Evolutionary conservation across 805 yeast genomes (phyloP).

Genomic region (Candida ortonii): DNA sequence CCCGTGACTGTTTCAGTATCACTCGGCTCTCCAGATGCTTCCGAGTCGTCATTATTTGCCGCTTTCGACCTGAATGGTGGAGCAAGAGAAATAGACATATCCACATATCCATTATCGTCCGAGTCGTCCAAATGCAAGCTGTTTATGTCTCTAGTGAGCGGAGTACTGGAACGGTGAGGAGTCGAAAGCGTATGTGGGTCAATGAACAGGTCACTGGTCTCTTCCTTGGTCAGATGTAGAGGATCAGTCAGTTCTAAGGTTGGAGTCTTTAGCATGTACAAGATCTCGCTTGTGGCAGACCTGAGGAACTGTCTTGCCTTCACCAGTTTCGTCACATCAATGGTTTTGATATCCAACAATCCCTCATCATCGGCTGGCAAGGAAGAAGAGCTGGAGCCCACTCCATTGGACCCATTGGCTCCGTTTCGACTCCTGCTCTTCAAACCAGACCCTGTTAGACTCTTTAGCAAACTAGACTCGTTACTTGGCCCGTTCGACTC

Average conservation of each 20-base stretch:
- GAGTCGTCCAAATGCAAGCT: slow-evolving; percentile 6
- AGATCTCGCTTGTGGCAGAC: slow-evolving; percentile 36
- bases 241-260: slow-evolving; percentile 32
- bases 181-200: slow-evolving; percentile 6
- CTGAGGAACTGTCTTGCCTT: slow-evolving; percentile 35
- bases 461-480: slow-evolving; percentile 9
- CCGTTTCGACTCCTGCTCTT: slow-evolving; percentile 14
- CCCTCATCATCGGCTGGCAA: slow-evolving; percentile 11
- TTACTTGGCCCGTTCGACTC: slow-evolving; percentile 5
- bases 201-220: slow-evolving; percentile 16
- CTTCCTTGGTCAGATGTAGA: slow-evolving; percentile 21
- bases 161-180: slow-evolving; percentile 3
- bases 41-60: slow-evolving; percentile 4
- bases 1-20: slow-evolving; percentile 23
- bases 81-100: slow-evolving; percentile 26
- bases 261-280: slow-evolving; percentile 35
- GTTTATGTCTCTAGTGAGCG: slow-evolving; percentile 5
- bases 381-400: slow-evolving; percentile 1
- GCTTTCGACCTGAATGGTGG: slow-evolving; percentile 19
- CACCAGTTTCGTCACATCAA: slow-evolving; percentile 29
- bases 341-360: slow-evolving; percentile 20
- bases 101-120: slow-evolving; percentile 18
- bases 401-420: too few species aligned
- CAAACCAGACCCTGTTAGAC: slow-evolving; percentile 10
- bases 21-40: slow-evolving; percentile 14